Percentiles rank a stretch among this genome's conserved stretches.
These are phyloP conservation scores for Mycena kentingensis DNA, from an alignment of 768 basidiomycete species.

Conservation along the genomic window DNA sequence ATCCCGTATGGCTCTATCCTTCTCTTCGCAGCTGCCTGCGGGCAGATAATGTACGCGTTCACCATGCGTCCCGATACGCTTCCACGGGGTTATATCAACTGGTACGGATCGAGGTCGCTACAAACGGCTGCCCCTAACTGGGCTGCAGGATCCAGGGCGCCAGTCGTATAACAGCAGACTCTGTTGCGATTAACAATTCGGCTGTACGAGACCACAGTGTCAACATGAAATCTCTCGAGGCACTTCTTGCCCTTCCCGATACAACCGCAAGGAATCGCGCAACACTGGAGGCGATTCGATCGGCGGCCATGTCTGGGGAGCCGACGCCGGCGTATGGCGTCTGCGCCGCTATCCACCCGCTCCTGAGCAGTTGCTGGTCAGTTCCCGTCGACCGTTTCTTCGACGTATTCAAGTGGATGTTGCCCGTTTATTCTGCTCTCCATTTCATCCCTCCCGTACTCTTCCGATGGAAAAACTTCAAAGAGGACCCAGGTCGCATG, in stretches of 20 bases:
- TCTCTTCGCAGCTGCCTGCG: constrained; percentile 17
- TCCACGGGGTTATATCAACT: neutral
- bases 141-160: neutral
- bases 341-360: constrained; percentile 81
- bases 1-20: constrained; percentile 18
- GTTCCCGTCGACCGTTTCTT: constrained; percentile 75
- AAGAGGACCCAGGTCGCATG: constrained; percentile 66
- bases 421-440: constrained; percentile 83
- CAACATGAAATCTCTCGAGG: neutral
- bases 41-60: constrained; percentile 21
- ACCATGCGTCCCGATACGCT: constrained; percentile 18
- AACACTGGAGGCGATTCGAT: neutral
- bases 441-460: constrained; percentile 87
- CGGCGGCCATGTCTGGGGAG: neutral
- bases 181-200: neutral
- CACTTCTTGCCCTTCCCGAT: neutral
- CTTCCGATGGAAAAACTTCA: constrained; percentile 72
- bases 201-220: neutral
- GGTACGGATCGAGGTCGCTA: neutral
- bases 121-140: neutral
- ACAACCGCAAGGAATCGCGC: neutral
- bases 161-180: neutral
- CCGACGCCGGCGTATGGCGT: constrained; percentile 51
- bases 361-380: constrained; percentile 54
- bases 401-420: constrained; percentile 81